Conservation (phyloP, 2,329 filamentous ascomycete genomes). For the Talaromyces verruculosus region DNA sequence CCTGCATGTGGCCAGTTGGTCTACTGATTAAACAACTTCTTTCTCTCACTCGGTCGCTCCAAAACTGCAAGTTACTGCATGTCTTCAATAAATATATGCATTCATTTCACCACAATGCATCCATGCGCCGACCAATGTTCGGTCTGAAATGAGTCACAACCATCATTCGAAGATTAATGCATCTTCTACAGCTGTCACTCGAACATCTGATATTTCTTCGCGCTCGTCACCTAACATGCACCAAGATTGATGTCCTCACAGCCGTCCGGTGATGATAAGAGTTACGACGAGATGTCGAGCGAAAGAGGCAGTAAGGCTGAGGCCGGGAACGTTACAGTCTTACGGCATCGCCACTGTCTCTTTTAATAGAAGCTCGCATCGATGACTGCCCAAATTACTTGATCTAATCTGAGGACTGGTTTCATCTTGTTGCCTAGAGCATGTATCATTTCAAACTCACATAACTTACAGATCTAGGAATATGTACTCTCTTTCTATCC, state of each 20-base stretch:
- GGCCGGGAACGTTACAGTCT: conserved; percentile 26
- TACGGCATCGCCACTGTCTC: conserved; percentile 24
- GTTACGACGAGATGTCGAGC: conserved; percentile 27
- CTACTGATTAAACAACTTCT: not conserved
- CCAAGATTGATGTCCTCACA: not conserved
- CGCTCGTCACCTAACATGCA: not conserved
- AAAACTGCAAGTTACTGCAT: not conserved
- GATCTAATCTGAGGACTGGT: conserved; percentile 59
- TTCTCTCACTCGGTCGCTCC: not conserved
- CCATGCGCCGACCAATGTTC: not conserved
- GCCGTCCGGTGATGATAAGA: conserved; percentile 38
- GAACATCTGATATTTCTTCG: not conserved
- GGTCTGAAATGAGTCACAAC: not conserved
- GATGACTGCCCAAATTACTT: conserved; percentile 56
- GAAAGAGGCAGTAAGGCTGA: conserved; percentile 27
- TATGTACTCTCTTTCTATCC: not conserved
- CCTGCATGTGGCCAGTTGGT: not conserved
- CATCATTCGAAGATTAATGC: not conserved
- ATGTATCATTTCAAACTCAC: not conserved
- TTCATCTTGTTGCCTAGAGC: not conserved
- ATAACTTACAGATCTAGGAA: not conserved
- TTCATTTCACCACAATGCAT: not conserved
- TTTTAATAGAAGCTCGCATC: conserved; percentile 26
- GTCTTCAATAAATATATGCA: not conserved
- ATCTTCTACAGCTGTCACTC: not conserved